Evolutionary conservation across 148 eudicot genomes (phyloP).

Genomic region (Camellia japonica): DNA sequence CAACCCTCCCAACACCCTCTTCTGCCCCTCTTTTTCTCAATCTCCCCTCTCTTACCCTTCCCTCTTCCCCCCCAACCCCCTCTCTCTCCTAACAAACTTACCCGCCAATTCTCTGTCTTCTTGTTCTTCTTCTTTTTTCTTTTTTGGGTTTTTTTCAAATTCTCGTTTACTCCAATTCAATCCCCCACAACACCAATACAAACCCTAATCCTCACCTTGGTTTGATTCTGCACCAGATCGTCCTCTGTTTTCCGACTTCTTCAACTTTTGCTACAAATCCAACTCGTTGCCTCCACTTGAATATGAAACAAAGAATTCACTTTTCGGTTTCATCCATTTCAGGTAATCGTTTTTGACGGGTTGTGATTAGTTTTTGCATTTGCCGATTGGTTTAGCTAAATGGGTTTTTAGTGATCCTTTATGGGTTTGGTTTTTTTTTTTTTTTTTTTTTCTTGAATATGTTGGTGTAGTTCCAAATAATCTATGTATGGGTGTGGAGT

Average conservation of each 20-base stretch:
- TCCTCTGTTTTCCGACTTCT: background rate
- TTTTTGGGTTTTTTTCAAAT: slow-evolving; percentile 22
- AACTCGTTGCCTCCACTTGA: background rate
- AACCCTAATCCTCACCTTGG: background rate
- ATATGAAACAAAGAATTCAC: background rate
- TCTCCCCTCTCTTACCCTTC: slow-evolving; percentile 29
- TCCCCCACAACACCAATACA: background rate
- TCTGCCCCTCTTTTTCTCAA: background rate
- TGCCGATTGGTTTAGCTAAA: background rate
- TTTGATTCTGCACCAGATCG: background rate
- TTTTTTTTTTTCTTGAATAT: background rate
- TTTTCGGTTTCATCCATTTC: background rate
- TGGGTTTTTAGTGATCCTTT: background rate
- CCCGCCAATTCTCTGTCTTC: slow-evolving; percentile 54
- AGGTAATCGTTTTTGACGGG: background rate
- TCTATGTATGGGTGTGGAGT: background rate
- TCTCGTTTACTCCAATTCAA: slow-evolving; percentile 9
- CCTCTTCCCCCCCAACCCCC: slow-evolving; percentile 8
- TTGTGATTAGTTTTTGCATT: background rate
- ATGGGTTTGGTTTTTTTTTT: background rate
- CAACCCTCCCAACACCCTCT: slow-evolving; percentile 26
- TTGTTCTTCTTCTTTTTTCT: background rate
- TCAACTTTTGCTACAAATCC: background rate
- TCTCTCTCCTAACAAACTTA: slow-evolving; percentile 19
- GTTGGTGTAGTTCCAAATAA: background rate